Evolutionary conservation across 2,329 filamentous ascomycete species (phyloP).

Genomic region (Alternaria brassicicola): DNA sequence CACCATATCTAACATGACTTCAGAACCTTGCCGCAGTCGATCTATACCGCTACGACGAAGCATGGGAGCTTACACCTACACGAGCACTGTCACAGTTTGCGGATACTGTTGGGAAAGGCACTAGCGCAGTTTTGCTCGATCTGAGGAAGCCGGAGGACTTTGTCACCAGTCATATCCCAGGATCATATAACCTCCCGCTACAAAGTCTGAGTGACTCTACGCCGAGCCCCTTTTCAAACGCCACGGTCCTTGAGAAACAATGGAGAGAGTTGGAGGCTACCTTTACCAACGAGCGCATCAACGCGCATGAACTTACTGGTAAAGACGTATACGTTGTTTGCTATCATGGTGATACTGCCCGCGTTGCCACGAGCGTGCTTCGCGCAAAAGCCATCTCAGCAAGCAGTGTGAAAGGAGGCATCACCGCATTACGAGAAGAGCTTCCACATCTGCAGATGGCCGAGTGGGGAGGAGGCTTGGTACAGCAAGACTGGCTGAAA

Average conservation of each 20-base stretch:
- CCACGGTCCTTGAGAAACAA: constrained; percentile 21
- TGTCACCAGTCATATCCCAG: constrained; percentile 21
- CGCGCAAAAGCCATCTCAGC: constrained; percentile 23
- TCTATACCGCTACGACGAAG: constrained; percentile 30
- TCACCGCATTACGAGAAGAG: constrained; percentile 14
- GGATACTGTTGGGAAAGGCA: background rate
- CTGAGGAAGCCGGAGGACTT: constrained; percentile 28
- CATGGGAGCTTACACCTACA: constrained; percentile 25
- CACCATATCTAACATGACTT: background rate
- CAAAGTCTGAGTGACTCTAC: constrained; percentile 19
- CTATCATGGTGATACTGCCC: constrained; percentile 26
- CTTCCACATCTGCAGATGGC: constrained; percentile 20
- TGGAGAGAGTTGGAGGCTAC: constrained; percentile 28
- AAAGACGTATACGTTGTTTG: constrained; percentile 27
- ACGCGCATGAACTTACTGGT: constrained; percentile 23
- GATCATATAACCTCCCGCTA: constrained; percentile 27
- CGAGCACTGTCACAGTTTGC: constrained; percentile 19
- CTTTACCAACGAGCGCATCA: constrained; percentile 24
- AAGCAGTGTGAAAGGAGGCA: constrained; percentile 26
- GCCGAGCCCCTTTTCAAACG: constrained; percentile 23
- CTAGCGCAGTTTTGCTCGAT: constrained; percentile 17
- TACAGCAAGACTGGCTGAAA: constrained; percentile 13
- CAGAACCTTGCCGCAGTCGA: constrained; percentile 29
- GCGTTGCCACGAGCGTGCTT: constrained; percentile 29
- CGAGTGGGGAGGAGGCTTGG: constrained; percentile 2